Base-by-base conservation (phyloP, 1,139 yeast species). In the Debaryomyces robertsiae region DNA sequence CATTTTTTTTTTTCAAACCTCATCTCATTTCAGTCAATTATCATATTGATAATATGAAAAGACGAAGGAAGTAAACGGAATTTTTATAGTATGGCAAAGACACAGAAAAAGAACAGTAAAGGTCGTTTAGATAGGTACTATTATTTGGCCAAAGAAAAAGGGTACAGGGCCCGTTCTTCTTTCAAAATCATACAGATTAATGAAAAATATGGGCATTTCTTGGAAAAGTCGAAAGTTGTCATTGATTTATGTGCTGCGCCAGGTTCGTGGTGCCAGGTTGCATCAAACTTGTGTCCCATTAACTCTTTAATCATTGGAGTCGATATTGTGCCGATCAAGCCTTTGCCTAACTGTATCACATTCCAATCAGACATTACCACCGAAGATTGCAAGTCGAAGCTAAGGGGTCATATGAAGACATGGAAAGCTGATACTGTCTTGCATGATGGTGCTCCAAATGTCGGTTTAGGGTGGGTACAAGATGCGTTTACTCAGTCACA, bases 361-460 rank as follows among this genome's bases (percentile, higher is more conserved):
- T 93, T 93, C 63, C 98, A 91, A 62, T 85, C 95, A 29, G 99
- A 93, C 70, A 93, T 93, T 58, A 94, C 98, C 3, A 91, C 98
- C 5, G 98, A 93, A 57, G 98, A 93, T 66, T 93, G 99, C 73
- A 79, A 97, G 53, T 87, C 96, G 33, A 89, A 80, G 61, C 75
- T 93, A 50, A 79, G 98, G 60, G 97, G 97, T 27, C 93, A 91
- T 61, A 84, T 94, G 86, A 93, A 93, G 65, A 91, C 98, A 1
- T 93, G 98, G 97, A 93, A 94, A 58, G 99, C 98, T 1, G 98
- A 94, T 59, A 88, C 96, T 0, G 98, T 93, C 17, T 71, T 94
- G 60, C 98, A 93, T 68, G 99, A 93, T 77, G 99, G 99, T 82
- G 99, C 99, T 19, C 99, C 99, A 19, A 94, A 93, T 60, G 98